Percentiles rank a stretch among this genome's conserved stretches.
Conservation (phyloP, 1,139 yeast species). For the Blastobotrys aristatus region DNA sequence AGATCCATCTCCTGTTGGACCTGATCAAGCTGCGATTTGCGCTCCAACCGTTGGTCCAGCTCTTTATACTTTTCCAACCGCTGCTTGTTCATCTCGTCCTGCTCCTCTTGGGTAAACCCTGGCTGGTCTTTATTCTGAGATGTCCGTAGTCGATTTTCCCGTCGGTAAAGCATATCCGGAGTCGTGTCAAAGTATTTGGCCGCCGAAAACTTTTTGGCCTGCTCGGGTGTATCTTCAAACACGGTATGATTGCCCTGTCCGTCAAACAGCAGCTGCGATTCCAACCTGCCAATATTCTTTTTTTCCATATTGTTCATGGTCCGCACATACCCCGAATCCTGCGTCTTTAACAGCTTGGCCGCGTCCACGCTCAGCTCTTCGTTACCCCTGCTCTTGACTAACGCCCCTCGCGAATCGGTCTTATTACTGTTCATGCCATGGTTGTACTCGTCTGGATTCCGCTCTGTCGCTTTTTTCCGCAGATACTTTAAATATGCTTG, state of each 20-base stretch:
- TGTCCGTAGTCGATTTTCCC: constrained; percentile 66
- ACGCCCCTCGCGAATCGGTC: constrained; percentile 64
- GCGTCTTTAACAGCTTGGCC: constrained; percentile 77
- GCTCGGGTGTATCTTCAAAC: constrained; percentile 63
- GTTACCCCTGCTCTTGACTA: constrained; percentile 61
- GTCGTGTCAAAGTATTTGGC: constrained; percentile 68
- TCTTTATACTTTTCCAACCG: constrained; percentile 58
- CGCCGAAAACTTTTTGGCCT: constrained; percentile 56
- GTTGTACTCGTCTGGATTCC: constrained; percentile 95
- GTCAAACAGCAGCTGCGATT: constrained; percentile 49
- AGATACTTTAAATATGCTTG: constrained; percentile 78
- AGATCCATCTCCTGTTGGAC: constrained; percentile 70
- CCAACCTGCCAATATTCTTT: constrained; percentile 57
- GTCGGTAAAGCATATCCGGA: constrained; percentile 51
- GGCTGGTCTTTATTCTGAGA: constrained; percentile 45
- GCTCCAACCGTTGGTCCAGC: constrained; percentile 42
- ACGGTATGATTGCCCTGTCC: constrained; percentile 64
- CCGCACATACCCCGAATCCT: constrained; percentile 79
- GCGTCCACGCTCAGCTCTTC: constrained; percentile 64
- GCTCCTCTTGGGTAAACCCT: constrained; percentile 3
- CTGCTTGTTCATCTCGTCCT: constrained; percentile 37
- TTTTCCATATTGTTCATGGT: constrained; percentile 68
- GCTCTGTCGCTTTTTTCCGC: constrained; percentile 61
- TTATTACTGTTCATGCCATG: constrained; percentile 77
- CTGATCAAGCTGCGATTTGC: constrained; percentile 59